Base-by-base conservation (phyloP, 768 basidiomycete genomes). In the Amanita muscaria region DNA sequence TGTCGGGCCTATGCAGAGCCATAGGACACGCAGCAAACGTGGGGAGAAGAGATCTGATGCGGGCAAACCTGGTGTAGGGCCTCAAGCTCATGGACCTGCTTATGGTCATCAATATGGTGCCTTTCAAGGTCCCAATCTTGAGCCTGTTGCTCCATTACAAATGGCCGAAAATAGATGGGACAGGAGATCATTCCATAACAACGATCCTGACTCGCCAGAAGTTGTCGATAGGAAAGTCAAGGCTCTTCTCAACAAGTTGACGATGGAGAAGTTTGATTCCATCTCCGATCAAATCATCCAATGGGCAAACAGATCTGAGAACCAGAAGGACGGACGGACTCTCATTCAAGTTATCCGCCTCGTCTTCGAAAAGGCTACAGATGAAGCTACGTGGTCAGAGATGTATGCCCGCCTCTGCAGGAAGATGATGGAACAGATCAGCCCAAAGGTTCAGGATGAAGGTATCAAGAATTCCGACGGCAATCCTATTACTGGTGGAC, bases 351-450 rank as follows among this genome's bases (percentile, higher is more conserved):
- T 98, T 60, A 97, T 96, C 63, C 80, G 84, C 47, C 82, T 96
- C 42, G 88, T 97, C 24, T 97, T 96, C 62, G 94, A 96, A 64
- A 96, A 93, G 72, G 93, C 92, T 8, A 96, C 89, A 5, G 92
- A 96, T 61, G 93, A 96, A 62, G 89, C 89, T 33, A 79, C 82
- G 7, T 93, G 89, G 86, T 93, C 89, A 2, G 86, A 89, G 69
- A 97, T 97, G 90, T 97, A 99, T 61, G 94, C 94, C 23, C 81
- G 87, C 24, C 70, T 99, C 30, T 97, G 93, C 60, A 73, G 89
- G 52, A 88, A 91, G 75, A 86, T 97, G 79, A 88, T 93, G 86
- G 89, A 92, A 65, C 80, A 79, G 59, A 87, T 98, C 60, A 88
- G 83, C 46, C 71, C 81, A 23, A 80, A 85, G 49, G 88, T 97